A percentile compares a stretch with the other conserved stretches of the same genome.
Conservation (phyloP, 2,329 filamentous ascomycete genomes). For the Clarireedia monteithiana region DNA sequence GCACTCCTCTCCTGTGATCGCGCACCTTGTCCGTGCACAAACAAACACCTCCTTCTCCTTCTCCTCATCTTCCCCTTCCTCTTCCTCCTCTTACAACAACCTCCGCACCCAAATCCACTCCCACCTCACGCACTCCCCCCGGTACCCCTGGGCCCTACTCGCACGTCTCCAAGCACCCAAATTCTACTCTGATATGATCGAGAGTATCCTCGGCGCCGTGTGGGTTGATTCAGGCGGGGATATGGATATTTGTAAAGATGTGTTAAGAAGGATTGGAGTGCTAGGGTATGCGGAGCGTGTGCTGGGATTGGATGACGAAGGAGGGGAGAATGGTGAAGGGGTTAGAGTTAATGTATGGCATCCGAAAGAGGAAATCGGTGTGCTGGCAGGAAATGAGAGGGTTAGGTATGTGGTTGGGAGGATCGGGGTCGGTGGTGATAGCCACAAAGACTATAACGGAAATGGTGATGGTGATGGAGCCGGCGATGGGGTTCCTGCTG, state of each 20-base stretch:
- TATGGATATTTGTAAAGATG: conserved; percentile 46
- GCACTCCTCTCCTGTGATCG: conserved; percentile 43
- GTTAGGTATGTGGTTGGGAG: conserved; percentile 45
- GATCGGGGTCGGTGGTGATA: not conserved
- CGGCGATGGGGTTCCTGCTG: too few relatives aligned
- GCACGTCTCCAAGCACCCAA: conserved; percentile 60
- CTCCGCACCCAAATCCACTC: conserved; percentile 41
- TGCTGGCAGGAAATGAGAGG: conserved; percentile 42
- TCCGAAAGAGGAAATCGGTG: conserved; percentile 62
- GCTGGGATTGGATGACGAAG: conserved; percentile 39
- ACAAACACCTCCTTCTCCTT: conserved; percentile 3
- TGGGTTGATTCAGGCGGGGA: conserved; percentile 68
- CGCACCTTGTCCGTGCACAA: conserved; percentile 32
- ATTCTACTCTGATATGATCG: conserved; percentile 76
- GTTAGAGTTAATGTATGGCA: conserved; percentile 51
- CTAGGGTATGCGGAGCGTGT: conserved; percentile 36
- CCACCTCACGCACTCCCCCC: conserved; percentile 40
- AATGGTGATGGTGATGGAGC: not conserved
- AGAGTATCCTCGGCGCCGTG: conserved; percentile 72
- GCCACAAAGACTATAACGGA: not conserved
- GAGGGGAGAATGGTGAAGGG: conserved; percentile 36
- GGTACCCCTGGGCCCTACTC: conserved; percentile 74
- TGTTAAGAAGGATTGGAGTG: conserved; percentile 60
- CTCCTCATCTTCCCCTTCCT: not conserved
- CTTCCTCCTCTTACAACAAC: conserved; percentile 18